Percentiles rank a stretch among this genome's conserved stretches.
phyloP scores from a whole-genome alignment of 139 green algal genomes.

The Zygnema circumcarinatum region DNA sequence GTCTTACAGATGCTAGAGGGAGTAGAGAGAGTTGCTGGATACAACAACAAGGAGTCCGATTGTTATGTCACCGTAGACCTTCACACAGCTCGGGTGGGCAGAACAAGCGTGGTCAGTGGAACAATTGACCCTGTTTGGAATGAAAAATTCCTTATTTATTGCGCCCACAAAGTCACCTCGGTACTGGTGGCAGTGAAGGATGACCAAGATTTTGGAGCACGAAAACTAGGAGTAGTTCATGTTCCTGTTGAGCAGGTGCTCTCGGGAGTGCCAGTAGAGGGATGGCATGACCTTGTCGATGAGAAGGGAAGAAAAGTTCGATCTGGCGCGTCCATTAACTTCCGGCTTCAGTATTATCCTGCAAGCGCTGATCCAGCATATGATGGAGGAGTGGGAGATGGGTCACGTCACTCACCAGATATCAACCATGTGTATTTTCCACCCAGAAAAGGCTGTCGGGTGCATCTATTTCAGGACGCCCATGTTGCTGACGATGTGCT shows the following conservation, averaged over 20 bases:
- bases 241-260: conserved; percentile 15
- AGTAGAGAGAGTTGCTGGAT: not conserved
- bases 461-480: conserved; percentile 74
- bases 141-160: conserved; percentile 33
- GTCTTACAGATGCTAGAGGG: conserved; percentile 14
- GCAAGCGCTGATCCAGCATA: not conserved
- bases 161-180: conserved; percentile 32
- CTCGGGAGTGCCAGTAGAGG: not conserved
- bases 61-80: conserved; percentile 36
- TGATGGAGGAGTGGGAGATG: not conserved
- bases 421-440: conserved; percentile 66
- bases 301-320: conserved; percentile 65
- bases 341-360: conserved; percentile 6
- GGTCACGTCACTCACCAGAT: not conserved
- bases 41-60: conserved; percentile 6
- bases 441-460: conserved; percentile 53
- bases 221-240: conserved; percentile 7
- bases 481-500: conserved; percentile 54
- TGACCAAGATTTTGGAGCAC: conserved; percentile 33
- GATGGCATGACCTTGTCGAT: conserved; percentile 46
- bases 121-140: conserved; percentile 36
- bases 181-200: conserved; percentile 41
- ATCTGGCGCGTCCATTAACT: conserved; percentile 61
- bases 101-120: conserved; percentile 28
- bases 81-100: not conserved